Conservation (phyloP, 345 rosid species). For the Moricandia moricandioides region DNA sequence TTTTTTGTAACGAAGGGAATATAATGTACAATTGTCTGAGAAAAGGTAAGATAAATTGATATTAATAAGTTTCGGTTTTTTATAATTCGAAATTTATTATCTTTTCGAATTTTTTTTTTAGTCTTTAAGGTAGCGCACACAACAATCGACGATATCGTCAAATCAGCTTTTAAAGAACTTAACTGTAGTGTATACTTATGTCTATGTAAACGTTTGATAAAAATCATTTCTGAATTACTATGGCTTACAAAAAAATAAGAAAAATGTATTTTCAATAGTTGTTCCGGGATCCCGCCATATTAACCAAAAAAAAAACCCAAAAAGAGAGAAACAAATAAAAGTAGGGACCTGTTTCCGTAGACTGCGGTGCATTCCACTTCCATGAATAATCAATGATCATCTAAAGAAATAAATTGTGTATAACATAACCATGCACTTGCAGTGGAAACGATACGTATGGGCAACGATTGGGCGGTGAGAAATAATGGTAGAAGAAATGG, state of each 20-base stretch:
- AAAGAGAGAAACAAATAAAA: constrained; percentile 17
- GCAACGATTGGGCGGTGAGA: constrained; percentile 29
- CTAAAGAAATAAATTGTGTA: background rate
- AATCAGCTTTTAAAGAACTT: background rate
- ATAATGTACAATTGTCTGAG: no score
- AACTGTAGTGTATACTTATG: no score
- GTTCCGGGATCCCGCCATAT: constrained; percentile 24
- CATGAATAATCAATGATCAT: constrained; percentile 19
- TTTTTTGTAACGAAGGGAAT: no score
- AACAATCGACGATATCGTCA: background rate
- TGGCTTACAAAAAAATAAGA: background rate
- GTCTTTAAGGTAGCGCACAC: background rate
- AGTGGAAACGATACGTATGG: constrained; percentile 11
- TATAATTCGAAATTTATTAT: background rate
- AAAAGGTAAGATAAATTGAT: background rate
- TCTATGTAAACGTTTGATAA: background rate
- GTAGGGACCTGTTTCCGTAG: constrained; percentile 27
- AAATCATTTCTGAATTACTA: background rate
- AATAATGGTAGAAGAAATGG: background rate
- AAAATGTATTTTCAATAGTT: background rate
- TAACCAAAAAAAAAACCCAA: constrained; percentile 13
- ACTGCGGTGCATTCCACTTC: constrained; percentile 20
- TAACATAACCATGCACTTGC: constrained; percentile 4
- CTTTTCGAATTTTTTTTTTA: no score
- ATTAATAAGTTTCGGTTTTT: background rate